Evolutionary conservation across 2,329 filamentous ascomycete genomes (phyloP).

Genomic region (Zymoseptoria crescenta): DNA sequence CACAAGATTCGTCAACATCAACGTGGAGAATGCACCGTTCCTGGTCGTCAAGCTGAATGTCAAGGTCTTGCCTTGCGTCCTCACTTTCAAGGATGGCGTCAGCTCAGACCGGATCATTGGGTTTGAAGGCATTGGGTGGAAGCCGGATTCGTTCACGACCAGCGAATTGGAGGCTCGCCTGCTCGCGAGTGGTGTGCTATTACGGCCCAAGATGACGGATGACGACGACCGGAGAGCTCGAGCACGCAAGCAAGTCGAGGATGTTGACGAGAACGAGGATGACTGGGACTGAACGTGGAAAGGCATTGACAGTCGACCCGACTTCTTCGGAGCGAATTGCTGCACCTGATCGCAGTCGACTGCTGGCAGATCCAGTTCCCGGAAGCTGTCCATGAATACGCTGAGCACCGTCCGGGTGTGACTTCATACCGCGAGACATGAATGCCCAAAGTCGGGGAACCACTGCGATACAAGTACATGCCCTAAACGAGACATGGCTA

Average conservation of each 20-base stretch:
- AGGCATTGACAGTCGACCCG: background rate
- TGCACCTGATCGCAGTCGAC: background rate
- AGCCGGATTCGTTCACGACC: constrained; percentile 47
- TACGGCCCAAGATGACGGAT: constrained; percentile 44
- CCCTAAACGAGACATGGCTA: background rate
- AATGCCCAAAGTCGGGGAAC: background rate
- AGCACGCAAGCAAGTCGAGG: constrained; percentile 28
- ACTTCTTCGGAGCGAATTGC: background rate
- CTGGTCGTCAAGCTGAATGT: constrained; percentile 51
- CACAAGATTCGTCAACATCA: constrained; percentile 50
- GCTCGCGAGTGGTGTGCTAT: constrained; percentile 44
- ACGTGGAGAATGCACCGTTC: constrained; percentile 54
- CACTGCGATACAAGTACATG: background rate
- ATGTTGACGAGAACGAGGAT: constrained; percentile 40
- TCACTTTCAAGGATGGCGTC: constrained; percentile 49
- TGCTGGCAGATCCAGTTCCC: too few species aligned
- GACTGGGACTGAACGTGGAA: constrained; percentile 41
- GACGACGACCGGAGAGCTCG: constrained; percentile 32
- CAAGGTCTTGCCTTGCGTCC: constrained; percentile 51
- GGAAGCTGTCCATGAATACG: too few species aligned
- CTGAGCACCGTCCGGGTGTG: too few species aligned
- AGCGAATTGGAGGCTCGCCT: constrained; percentile 47
- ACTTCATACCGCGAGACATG: too few species aligned
- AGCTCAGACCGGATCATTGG: constrained; percentile 50
- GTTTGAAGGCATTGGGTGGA: constrained; percentile 50